A percentile compares a stretch with the other conserved stretches of the same genome.
phyloP scores from a whole-genome alignment of 1,284 basidiomycete genomes.

The Austropuccinia psidii region DNA sequence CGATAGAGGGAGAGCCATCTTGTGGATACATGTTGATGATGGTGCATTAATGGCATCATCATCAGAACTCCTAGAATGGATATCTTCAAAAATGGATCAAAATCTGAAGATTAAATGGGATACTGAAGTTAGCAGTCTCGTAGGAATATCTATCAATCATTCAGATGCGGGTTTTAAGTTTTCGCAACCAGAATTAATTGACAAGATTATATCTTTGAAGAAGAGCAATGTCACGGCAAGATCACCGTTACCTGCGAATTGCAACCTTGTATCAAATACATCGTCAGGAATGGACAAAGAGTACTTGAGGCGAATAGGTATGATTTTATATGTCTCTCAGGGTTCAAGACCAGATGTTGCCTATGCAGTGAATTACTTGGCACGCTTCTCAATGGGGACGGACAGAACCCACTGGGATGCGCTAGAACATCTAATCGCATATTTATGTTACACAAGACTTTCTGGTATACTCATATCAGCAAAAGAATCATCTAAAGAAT shows the following conservation, averaged over 20 bases:
- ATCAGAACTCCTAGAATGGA: no score
- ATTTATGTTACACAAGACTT: neutral
- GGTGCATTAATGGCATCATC: neutral
- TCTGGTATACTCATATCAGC: neutral
- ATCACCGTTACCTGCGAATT: neutral
- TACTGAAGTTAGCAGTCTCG: neutral
- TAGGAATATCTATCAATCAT: neutral
- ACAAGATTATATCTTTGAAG: neutral
- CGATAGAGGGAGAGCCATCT: no score
- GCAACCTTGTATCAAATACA: no score
- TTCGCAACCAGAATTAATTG: neutral
- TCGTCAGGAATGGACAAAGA: no score
- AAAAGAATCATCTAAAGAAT: neutral
- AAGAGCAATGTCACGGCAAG: no score
- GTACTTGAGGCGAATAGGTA: no score
- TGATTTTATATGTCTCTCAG: neutral
- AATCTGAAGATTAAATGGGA: neutral
- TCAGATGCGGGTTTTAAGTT: neutral
- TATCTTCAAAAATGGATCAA: no score
- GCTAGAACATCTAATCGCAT: neutral
- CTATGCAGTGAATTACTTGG: slow-evolving; percentile 5
- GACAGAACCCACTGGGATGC: neutral
- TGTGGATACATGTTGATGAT: slow-evolving; percentile 23
- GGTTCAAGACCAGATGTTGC: slow-evolving; percentile 7
- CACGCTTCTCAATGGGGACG: neutral